Evolutionary conservation across 768 basidiomycete genomes (phyloP).

Genomic region (Tricholoma furcatifolium): DNA sequence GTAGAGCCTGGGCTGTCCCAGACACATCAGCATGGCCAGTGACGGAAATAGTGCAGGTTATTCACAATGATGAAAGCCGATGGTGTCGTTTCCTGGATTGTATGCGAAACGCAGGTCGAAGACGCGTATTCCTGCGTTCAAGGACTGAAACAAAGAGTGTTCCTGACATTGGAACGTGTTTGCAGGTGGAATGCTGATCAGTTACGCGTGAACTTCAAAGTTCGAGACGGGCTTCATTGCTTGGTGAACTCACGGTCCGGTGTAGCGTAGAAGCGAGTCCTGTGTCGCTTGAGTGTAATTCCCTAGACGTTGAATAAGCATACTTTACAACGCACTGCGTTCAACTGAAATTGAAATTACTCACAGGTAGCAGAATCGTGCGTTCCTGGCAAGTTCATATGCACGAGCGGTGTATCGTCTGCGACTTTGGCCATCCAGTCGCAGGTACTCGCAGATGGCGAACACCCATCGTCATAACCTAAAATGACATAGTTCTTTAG

Average conservation of each 20-base stretch:
- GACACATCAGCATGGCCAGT: background rate
- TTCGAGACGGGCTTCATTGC: background rate
- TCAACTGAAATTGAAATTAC: background rate
- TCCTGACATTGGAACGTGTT: conserved; percentile 42
- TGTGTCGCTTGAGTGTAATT: conserved; percentile 43
- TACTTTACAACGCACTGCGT: background rate
- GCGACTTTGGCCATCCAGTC: conserved; percentile 46
- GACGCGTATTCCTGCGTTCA: conserved; percentile 49
- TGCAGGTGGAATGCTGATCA: conserved; percentile 31
- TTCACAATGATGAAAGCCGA: conserved; percentile 49
- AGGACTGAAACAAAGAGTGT: conserved; percentile 41
- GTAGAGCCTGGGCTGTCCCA: conserved; percentile 34
- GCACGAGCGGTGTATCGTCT: conserved; percentile 41
- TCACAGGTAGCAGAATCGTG: conserved; percentile 50
- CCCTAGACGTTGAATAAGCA: conserved; percentile 25
- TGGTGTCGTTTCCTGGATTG: conserved; percentile 49
- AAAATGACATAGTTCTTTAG: background rate
- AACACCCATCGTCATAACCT: conserved; percentile 37
- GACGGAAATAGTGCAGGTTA: background rate
- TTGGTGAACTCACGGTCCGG: conserved; percentile 35
- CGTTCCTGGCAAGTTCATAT: conserved; percentile 53
- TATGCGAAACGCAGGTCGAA: conserved; percentile 49
- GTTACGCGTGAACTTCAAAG: background rate
- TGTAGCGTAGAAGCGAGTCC: conserved; percentile 40
- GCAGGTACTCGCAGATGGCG: conserved; percentile 31